Base-by-base conservation (phyloP, 2,329 filamentous ascomycete species). In the Leptoxyphium fumago region DNA sequence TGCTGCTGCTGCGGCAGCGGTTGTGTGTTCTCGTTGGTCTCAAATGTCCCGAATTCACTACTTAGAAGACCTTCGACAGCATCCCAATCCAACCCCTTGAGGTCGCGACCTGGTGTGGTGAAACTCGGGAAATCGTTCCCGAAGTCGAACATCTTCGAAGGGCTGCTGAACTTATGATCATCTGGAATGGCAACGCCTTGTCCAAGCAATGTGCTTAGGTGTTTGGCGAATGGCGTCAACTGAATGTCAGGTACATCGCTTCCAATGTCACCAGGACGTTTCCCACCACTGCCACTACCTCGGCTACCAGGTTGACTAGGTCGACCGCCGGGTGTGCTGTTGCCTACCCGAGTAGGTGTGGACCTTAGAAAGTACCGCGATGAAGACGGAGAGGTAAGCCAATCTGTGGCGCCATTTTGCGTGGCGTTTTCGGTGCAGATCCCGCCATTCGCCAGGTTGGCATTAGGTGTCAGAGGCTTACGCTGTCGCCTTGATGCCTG, bases 191-290 rank as follows among this genome's bases (percentile, higher is more conserved):
- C 18, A 29, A 50, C 55, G 7, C 48, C 50, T 17, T 80, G 74
- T 7, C 73, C 78, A 15, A 84, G 66, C 47, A 84, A 67, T 52
- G 81, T 73, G 50, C 73, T 75, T 30, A 85, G 69, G 17, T 78
- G 75, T 32, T 73, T 69, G 2, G 76, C 77, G 54, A 81, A 73
- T 0, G 78, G 78, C 5, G 77, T 77, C 44, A 65, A 58, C 18
- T 64, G 59, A 21, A 50, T 14, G 17, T 42, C 40, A 15, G 29
- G 39, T 18, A 30, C 39, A 26, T 50, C 46, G 26, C 47, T 45
- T 36, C 48, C 43, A 30, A 50, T 40, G 30, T 55, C 53, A 26
- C 52, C 53, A 47, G 47, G 53, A 15, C 39, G 42, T 18, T 28
- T 40, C 26, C 32, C 17, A n/a, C 29, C 43, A 15, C 4, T 36